Conservation (phyloP, 1,139 yeast species). For the Saccharomyces hybrid region DNA sequence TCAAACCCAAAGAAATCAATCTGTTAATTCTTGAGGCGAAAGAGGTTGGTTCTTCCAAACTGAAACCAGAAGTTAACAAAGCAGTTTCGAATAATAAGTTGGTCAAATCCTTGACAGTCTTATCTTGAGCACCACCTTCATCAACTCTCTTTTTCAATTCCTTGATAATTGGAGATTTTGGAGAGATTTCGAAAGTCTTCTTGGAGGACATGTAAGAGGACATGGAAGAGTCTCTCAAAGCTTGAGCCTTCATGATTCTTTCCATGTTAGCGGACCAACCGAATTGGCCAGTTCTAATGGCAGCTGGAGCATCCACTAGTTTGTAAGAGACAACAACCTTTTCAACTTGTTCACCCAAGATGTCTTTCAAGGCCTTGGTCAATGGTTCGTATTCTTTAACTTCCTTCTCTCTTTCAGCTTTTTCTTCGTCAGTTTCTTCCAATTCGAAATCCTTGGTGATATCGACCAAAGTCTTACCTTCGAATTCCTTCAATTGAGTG, state of each 20-base stretch:
- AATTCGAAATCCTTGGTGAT: constrained; percentile 98
- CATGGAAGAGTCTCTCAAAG: constrained; percentile 97
- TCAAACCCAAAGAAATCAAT: constrained; percentile 94
- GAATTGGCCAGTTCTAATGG: constrained; percentile 98
- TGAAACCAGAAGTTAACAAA: constrained; percentile 95
- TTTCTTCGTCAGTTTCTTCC: constrained; percentile 98
- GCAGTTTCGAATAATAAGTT: constrained; percentile 97
- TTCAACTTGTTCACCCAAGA: constrained; percentile 98
- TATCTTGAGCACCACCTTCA: constrained; percentile 94
- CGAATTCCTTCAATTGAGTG: constrained; percentile 98
- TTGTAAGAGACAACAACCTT: constrained; percentile 98
- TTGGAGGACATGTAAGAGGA: constrained; percentile 99
- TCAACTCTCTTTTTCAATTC: constrained; percentile 97
- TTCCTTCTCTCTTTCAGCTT: constrained; percentile 88
- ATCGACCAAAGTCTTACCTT: constrained; percentile 98
- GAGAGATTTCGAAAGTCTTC: constrained; percentile 98
- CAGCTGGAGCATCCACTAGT: constrained; percentile 98
- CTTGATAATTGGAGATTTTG: constrained; percentile 88
- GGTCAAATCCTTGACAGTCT: constrained; percentile 97
- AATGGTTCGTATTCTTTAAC: constrained; percentile 86
- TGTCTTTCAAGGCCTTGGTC: constrained; percentile 92
- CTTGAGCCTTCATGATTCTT: constrained; percentile 99
- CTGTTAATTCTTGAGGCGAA: constrained; percentile 98
- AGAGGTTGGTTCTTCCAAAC: constrained; percentile 95
- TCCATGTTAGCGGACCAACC: constrained; percentile 99